Evolutionary conservation across 2,329 filamentous ascomycete species (phyloP), one percentile per base, ranked within the genome.

Genomic region (Hypoxylon sp.): DNA sequence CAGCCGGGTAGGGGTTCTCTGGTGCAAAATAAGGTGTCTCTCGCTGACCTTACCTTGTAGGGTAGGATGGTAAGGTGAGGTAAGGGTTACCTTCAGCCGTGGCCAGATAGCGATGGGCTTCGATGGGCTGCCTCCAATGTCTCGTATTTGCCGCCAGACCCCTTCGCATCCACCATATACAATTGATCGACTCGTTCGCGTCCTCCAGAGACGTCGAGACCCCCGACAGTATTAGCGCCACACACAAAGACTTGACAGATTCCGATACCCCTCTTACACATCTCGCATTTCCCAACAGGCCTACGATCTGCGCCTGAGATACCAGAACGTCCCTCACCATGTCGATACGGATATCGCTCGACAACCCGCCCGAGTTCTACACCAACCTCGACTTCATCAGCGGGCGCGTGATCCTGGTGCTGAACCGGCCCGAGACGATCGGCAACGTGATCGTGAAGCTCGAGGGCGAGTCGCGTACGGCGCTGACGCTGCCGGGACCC

Each of bases 391-490:
- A 94, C 74, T 77, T 83, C 60, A 83, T 95, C 58, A 81, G 79
- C 24, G 91, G 91, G 50, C 80, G 81, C 57, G 75, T 88, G 23
- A 70, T 86, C 46, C 74, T 88, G 24, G 73, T 69, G 17, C 75
- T 88, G 62, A 86, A 83, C 48, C 88, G 88, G 63, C 77, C 89
- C 50, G 90, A 94, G 72, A 80, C 83, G 53, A 81, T 94, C 46
- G 85, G 85, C 45, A 89, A 86, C 48, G 87, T 95, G 62, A 80
- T 91, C 31, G 90, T 94, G 69, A 95, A 95, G 78, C 84, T 95
- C 26, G 91, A 95, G 71, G 91, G 91, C 65, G 90, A 95, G 75
- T 87, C 87, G 43, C 83, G 82, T 61, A 93, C 90, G 4, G 82
- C 88, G 38, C 75, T 92, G 13, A 72, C 78, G 74, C 72, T 83